These are phyloP conservation scores for Coemansia sp. DNA, from an alignment of 192 early-diverging fungal species.

Conservation along the genomic window DNA sequence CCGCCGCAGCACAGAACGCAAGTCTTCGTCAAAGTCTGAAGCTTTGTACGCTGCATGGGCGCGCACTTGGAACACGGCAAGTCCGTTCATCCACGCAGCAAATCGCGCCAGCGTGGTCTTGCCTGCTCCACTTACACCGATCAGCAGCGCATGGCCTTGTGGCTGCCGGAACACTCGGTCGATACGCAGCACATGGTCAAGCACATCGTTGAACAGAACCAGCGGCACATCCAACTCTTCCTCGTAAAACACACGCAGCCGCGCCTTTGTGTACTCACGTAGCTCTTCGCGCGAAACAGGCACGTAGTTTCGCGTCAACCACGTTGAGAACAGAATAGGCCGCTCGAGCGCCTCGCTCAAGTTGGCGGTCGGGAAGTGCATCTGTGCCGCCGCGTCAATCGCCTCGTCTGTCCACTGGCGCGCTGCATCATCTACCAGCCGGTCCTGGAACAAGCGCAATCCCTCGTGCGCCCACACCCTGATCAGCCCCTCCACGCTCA, in stretches of 20 bases:
- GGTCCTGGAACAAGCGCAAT: slow-evolving; percentile 97
- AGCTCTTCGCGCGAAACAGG: slow-evolving; percentile 85
- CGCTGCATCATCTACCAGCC: slow-evolving; percentile 86
- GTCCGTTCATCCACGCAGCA: slow-evolving; percentile 99
- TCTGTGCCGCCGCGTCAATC: slow-evolving; percentile 78
- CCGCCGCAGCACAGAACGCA: slow-evolving; percentile 83
- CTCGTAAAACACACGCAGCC: slow-evolving; percentile 98
- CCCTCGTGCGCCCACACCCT: slow-evolving; percentile 99
- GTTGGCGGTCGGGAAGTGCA: slow-evolving; percentile 87
- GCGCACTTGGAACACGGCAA: slow-evolving; percentile 94
- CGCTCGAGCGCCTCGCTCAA: slow-evolving; percentile 67
- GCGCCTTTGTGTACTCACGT: slow-evolving; percentile 88
- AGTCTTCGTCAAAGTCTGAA: slow-evolving; percentile 98
- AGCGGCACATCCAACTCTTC: slow-evolving; percentile 98
- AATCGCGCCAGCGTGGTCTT: slow-evolving; percentile 98
- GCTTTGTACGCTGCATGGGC: slow-evolving; percentile 97
- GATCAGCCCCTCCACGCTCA: slow-evolving; percentile 81
- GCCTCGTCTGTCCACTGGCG: slow-evolving; percentile 87
- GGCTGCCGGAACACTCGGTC: slow-evolving; percentile 97
- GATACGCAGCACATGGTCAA: slow-evolving; percentile 97
- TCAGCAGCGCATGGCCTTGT: slow-evolving; percentile 97
- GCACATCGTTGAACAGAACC: slow-evolving; percentile 95
- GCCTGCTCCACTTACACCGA: slow-evolving; percentile 95
- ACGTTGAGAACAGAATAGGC: slow-evolving; percentile 97
- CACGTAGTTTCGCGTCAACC: slow-evolving; percentile 91